phyloP scores from a whole-genome alignment of 2,329 filamentous ascomycete species.

The Xylaria hypoxylon region DNA sequence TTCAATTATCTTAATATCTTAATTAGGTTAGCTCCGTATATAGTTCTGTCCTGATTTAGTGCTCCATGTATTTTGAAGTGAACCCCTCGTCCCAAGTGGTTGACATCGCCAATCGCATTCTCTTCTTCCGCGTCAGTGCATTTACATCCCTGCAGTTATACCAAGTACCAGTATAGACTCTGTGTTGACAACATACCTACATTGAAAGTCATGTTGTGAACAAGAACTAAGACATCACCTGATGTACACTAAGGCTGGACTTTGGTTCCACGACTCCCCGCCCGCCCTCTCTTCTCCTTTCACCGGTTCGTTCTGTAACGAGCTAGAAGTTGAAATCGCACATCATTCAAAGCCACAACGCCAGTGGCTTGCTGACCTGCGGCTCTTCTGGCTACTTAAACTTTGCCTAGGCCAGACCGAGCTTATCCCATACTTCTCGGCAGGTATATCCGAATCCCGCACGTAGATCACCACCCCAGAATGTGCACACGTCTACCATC shows the following conservation, averaged over 20 bases:
- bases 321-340: background rate
- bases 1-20: no score
- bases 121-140: slow-evolving; percentile 3
- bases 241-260: background rate
- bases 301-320: background rate
- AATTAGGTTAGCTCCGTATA: background rate
- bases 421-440: background rate
- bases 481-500: background rate
- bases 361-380: slow-evolving; percentile 22
- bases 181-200: no score
- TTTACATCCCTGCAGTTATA: background rate
- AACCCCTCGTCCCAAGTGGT: background rate
- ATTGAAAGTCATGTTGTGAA: no score
- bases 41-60: background rate
- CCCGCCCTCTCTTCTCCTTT: background rate
- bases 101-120: slow-evolving; percentile 27
- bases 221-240: no score
- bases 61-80: background rate
- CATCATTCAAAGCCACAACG: slow-evolving; percentile 6
- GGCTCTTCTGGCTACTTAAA: slow-evolving; percentile 15
- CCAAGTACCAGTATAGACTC: no score
- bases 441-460: background rate
- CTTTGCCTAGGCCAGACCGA: background rate
- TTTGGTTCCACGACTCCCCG: background rate
- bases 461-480: background rate